Evolutionary conservation across 2,329 filamentous ascomycete species (phyloP), one percentile per base, ranked within the genome.

Genomic region (Plenodomus tracheiphilus): DNA sequence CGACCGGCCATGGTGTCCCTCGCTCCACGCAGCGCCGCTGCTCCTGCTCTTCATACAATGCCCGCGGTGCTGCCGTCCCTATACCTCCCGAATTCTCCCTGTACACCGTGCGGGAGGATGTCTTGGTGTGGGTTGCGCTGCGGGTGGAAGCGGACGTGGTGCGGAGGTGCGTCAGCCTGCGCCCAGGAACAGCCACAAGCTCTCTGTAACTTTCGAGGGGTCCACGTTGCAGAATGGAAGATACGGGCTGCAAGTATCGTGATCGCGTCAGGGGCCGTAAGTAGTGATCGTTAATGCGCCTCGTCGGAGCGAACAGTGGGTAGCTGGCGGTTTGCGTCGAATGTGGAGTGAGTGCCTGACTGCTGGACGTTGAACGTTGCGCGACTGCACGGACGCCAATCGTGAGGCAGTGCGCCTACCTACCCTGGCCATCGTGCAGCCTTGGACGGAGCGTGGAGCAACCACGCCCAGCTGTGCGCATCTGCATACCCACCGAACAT

Each of bases 1-100:
- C 81, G 79, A 70, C 80, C 80, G 69, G 76, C 74, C 77, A 79
- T 79, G 48, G 62, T 70, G 64, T 67, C 68, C 64, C 59, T 53
- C 53, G 58, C 58, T 66, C 58, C 55, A 47, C 56, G 55, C 60
- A 61, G 55, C 54, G 43, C 49, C 53, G 51, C 49, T 61, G 48
- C 52, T 40, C 46, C 53, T 43, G 53, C 51, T 39, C 49, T 48
- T 61, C 68, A 66, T 71, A 54, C 62, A 52, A 51, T 9, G 32
- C 45, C 28, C n/a, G 19, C 17, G 16, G 38, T 19, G 37, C 4
- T 47, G 20, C 16, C 6, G 18, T 16, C 18, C 19, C 21, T 40
- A 19, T 40, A 3, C 38, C 38, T 20, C 30, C 40, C 17, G 3
- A 20, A 21, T 8, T n/a, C 41, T 20, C 22, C 35, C 44, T 25